Conservation (phyloP, 73 alveolate species). For the Symbiodinium pilosum region DNA sequence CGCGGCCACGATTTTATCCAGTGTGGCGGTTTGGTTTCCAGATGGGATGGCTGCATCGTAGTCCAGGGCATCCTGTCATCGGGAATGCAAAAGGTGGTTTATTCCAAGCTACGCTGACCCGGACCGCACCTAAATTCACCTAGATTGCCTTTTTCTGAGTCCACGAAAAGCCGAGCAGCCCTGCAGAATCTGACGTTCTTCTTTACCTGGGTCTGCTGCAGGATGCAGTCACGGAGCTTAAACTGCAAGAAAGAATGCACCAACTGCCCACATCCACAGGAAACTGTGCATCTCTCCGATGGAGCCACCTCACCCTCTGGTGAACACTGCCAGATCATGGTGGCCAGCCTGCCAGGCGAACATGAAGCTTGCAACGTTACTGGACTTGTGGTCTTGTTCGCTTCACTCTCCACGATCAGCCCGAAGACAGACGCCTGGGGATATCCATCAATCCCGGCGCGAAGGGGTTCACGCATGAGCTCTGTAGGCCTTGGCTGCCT, state of each 20-base stretch:
- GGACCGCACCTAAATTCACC: not conserved
- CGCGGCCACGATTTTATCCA: slow-evolving; percentile 40
- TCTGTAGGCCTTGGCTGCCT: slow-evolving; percentile 15
- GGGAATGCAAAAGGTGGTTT: not conserved
- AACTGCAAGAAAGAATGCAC: no score
- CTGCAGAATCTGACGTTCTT: slow-evolving; percentile 54
- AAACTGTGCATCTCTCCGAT: no score
- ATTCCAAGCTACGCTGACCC: not conserved
- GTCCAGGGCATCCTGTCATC: slow-evolving; percentile 46
- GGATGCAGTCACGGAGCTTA: no score
- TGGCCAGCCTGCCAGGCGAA: slow-evolving; percentile 30
- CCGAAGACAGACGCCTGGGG: slow-evolving; percentile 16
- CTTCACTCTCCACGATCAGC: not conserved
- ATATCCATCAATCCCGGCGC: slow-evolving; percentile 65
- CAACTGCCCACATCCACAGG: no score
- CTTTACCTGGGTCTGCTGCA: slow-evolving; percentile 4
- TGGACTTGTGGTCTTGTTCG: not conserved
- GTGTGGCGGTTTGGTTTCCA: slow-evolving; percentile 21
- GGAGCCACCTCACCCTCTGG: slow-evolving; percentile 76
- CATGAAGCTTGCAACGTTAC: not conserved
- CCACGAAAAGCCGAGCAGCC: not conserved
- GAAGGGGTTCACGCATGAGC: slow-evolving; percentile 58
- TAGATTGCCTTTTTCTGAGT: not conserved
- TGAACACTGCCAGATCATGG: slow-evolving; percentile 65
- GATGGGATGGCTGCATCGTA: slow-evolving; percentile 73